A percentile compares a stretch with the other conserved stretches of the same genome.
phyloP scores from a whole-genome alignment of 2,329 filamentous ascomycete species.

The Dichotomopilus funicola region DNA sequence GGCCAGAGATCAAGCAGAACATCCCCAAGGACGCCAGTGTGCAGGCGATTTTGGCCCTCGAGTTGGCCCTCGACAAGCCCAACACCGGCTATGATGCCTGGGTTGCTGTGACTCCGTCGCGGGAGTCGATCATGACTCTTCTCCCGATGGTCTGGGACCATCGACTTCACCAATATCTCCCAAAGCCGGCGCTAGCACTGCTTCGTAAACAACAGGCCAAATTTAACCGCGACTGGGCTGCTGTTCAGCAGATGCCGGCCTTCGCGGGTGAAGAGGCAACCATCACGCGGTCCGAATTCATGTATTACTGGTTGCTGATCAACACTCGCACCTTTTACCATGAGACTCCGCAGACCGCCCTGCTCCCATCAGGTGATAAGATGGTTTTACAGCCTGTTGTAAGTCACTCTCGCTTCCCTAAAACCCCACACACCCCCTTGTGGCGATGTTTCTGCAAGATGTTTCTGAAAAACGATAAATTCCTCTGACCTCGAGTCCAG shows the following conservation, averaged over 20 bases:
- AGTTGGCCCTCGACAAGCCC: slow-evolving; percentile 50
- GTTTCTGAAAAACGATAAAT: no score
- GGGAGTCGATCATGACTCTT: slow-evolving; percentile 46
- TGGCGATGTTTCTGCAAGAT: no score
- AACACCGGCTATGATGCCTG: slow-evolving; percentile 47
- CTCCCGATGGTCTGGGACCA: slow-evolving; percentile 45
- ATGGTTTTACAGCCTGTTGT: slow-evolving; percentile 64
- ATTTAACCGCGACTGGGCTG: slow-evolving; percentile 36
- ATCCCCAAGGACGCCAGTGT: slow-evolving; percentile 52
- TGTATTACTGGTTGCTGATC: slow-evolving; percentile 53
- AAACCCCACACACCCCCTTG: no score
- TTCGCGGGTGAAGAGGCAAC: slow-evolving; percentile 10
- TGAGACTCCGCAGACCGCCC: slow-evolving; percentile 36
- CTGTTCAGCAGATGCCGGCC: slow-evolving; percentile 21
- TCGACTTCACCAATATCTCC: slow-evolving; percentile 41
- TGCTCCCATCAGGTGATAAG: slow-evolving; percentile 38
- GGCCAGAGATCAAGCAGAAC: slow-evolving; percentile 44
- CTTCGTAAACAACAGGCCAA: slow-evolving; percentile 46
- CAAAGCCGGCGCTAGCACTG: slow-evolving; percentile 37
- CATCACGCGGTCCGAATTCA: slow-evolving; percentile 33
- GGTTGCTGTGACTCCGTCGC: slow-evolving; percentile 61
- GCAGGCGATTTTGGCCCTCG: slow-evolving; percentile 67
- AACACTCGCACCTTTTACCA: slow-evolving; percentile 60
- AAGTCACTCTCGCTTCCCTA: no score
- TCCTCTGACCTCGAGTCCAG: no score